Percentiles rank a stretch among this genome's conserved stretches.
These are phyloP conservation scores for Phoma sp. DNA, from an alignment of 2,329 filamentous ascomycete species.

Conservation along the genomic window DNA sequence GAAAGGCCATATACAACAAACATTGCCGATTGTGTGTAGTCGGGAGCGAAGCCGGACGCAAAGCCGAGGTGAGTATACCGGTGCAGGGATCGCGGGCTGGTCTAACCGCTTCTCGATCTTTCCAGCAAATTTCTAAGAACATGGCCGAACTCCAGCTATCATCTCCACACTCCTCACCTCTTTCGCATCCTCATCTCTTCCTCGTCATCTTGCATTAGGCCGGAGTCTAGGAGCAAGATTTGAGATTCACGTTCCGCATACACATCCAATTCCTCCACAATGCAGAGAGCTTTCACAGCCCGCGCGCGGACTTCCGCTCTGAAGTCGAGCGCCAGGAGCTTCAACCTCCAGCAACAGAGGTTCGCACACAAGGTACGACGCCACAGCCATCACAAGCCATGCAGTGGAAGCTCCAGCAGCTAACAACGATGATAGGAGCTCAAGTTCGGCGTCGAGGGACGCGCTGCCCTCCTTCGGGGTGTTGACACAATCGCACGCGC, in stretches of 20 bases:
- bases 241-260: constrained; percentile 33
- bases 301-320: constrained; percentile 81
- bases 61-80: constrained; percentile 13
- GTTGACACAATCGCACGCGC: constrained; percentile 97
- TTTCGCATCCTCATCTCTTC: constrained; percentile 34
- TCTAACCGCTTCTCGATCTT: constrained; percentile 29
- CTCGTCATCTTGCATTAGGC: constrained; percentile 43
- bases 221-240: constrained; percentile 47
- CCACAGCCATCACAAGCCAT: neutral
- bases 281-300: constrained; percentile 95
- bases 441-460: constrained; percentile 96
- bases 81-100: constrained; percentile 14
- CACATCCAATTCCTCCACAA: constrained; percentile 59
- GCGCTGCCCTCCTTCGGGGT: constrained; percentile 87
- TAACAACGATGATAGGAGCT: constrained; percentile 71
- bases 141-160: constrained; percentile 19
- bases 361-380: constrained; percentile 92
- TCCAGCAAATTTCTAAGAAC: constrained; percentile 29
- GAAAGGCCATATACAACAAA: no score
- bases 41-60: constrained; percentile 12
- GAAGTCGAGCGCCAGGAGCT: constrained; percentile 66
- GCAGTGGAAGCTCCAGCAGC: neutral
- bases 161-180: constrained; percentile 30
- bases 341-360: constrained; percentile 85
- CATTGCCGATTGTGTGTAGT: neutral